Evolutionary conservation across 2,329 filamentous ascomycete species (phyloP).

Genomic region (Fusarium robinianum): DNA sequence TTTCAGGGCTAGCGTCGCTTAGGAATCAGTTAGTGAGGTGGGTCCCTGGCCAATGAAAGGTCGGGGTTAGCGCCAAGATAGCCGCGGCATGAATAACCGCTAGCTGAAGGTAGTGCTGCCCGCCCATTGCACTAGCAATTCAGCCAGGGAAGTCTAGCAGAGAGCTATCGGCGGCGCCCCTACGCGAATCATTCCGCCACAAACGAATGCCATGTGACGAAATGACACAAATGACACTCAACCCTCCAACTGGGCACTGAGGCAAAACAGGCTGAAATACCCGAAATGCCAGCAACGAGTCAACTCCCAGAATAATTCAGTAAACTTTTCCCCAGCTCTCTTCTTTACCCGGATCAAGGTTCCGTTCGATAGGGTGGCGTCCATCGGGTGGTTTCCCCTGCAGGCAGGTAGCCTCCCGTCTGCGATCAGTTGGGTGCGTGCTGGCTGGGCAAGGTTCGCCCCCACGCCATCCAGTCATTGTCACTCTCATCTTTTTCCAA

Average conservation of each 20-base stretch:
- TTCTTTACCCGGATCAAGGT: neutral
- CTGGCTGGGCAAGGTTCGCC: too few species aligned
- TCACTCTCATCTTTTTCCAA: too few species aligned
- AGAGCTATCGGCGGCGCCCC: too few species aligned
- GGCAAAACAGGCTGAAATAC: too few species aligned
- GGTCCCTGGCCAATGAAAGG: slow-evolving; percentile 32
- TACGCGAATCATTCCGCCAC: too few species aligned
- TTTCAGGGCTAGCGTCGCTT: slow-evolving; percentile 38
- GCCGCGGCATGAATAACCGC: neutral
- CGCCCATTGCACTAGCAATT: slow-evolving; percentile 1
- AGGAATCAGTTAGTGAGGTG: slow-evolving; percentile 24
- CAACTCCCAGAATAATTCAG: neutral
- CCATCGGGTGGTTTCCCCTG: neutral
- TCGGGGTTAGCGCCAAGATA: slow-evolving; percentile 12
- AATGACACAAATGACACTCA: too few species aligned
- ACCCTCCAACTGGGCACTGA: too few species aligned
- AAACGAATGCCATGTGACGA: too few species aligned
- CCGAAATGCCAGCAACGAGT: too few species aligned
- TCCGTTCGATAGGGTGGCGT: neutral
- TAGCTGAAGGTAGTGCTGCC: neutral
- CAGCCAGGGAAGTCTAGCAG: neutral
- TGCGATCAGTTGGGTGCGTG: neutral
- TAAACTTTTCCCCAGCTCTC: neutral
- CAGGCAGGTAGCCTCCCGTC: neutral
- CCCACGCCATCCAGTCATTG: too few species aligned